Percentiles rank a stretch among this genome's conserved stretches.
Evolutionary conservation across 2,329 filamentous ascomycete genomes (phyloP).

Genomic region (Zalaria sp.): DNA sequence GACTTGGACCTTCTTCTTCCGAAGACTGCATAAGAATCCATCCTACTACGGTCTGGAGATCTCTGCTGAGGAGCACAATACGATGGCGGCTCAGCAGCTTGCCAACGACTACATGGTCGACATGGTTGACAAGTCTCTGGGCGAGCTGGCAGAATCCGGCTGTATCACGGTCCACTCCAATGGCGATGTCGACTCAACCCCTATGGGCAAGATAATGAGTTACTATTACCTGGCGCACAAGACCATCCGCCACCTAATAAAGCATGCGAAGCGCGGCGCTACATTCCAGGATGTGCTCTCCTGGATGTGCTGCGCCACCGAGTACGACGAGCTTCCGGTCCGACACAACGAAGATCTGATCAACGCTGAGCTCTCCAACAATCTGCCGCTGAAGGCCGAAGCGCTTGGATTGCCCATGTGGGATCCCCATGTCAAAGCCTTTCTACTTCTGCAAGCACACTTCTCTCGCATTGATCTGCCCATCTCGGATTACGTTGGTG

Average conservation of each 20-base stretch:
- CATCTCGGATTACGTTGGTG: constrained; percentile 93
- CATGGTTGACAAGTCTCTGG: constrained; percentile 76
- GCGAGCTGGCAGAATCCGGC: constrained; percentile 67
- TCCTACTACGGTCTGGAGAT: constrained; percentile 96
- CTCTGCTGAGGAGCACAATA: constrained; percentile 82
- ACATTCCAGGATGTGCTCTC: constrained; percentile 70
- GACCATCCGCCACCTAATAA: constrained; percentile 75
- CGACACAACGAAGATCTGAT: constrained; percentile 97
- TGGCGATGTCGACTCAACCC: constrained; percentile 78
- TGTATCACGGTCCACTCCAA: constrained; percentile 76
- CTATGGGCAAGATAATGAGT: constrained; percentile 95
- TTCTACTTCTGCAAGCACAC: constrained; percentile 84
- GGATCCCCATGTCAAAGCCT: constrained; percentile 96
- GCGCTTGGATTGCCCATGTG: constrained; percentile 71
- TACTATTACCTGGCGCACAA: constrained; percentile 96
- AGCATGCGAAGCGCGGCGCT: constrained; percentile 59
- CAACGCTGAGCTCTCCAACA: constrained; percentile 76
- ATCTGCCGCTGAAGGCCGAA: constrained; percentile 56
- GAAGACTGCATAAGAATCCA: constrained; percentile 91
- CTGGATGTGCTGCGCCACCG: constrained; percentile 87
- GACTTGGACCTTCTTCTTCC: constrained; percentile 99
- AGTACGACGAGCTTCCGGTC: constrained; percentile 95
- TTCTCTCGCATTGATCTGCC: constrained; percentile 88
- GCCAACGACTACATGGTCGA: constrained; percentile 93
- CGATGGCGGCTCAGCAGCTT: constrained; percentile 65